Conservation (phyloP, 2,329 filamentous ascomycete genomes). For the Fusarium foetens region DNA sequence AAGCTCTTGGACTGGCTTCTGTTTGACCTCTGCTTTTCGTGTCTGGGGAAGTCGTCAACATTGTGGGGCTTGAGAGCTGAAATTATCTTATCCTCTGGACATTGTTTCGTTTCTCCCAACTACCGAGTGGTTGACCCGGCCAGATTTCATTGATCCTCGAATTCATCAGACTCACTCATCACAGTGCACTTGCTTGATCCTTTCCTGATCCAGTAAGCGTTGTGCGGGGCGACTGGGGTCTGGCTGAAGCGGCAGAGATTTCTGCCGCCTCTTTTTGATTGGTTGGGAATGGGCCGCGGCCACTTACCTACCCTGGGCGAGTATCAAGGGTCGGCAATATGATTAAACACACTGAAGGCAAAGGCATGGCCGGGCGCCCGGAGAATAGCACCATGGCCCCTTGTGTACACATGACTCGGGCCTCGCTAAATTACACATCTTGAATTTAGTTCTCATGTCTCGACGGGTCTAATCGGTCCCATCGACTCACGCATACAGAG, state of each 20-base stretch:
- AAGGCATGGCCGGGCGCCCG: background rate
- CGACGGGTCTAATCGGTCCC: background rate
- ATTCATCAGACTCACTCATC: background rate
- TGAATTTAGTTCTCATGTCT: rapidly evolving
- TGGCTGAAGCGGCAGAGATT: background rate
- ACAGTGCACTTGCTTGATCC: too few species aligned
- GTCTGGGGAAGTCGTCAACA: background rate
- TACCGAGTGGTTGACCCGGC: background rate
- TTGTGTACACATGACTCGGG: background rate
- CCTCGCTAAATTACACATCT: rapidly evolving
- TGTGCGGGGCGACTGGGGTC: background rate
- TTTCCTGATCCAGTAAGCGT: background rate
- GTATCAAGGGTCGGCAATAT: background rate
- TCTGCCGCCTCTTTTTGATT: background rate
- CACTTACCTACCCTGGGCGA: background rate
- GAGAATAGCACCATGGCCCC: background rate
- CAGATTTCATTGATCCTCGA: background rate
- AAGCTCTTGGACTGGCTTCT: background rate
- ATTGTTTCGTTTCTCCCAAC: background rate
- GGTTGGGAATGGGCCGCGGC: background rate
- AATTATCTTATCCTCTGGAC: background rate
- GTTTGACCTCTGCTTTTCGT: background rate
- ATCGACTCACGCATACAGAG: too few species aligned
- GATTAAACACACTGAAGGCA: background rate
- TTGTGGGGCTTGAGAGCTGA: background rate